Conservation (phyloP, 768 basidiomycete genomes). For the Boletales sp. region DNA sequence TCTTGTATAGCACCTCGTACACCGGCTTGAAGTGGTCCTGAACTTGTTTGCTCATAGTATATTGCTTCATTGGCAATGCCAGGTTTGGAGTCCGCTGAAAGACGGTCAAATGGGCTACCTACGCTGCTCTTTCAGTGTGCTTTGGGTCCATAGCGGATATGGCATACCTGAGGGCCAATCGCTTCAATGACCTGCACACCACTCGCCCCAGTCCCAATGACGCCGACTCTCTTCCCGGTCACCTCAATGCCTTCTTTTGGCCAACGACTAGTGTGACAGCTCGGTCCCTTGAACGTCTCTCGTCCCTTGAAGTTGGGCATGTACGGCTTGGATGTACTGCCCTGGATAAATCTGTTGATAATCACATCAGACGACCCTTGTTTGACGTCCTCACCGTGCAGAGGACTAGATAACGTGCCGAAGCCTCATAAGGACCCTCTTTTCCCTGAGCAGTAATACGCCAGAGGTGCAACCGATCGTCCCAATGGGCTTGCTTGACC, state of each 20-base stretch:
- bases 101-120: constrained; percentile 12
- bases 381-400: background rate
- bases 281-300: constrained; percentile 6
- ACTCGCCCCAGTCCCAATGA: constrained; percentile 15
- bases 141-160: background rate
- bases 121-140: background rate
- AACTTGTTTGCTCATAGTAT: background rate
- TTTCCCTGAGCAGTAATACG: constrained; percentile 6
- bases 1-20: constrained; percentile 6
- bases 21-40: constrained; percentile 14
- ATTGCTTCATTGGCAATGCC: constrained; percentile 10
- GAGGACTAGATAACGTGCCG: constrained; percentile 5
- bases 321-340: constrained; percentile 6
- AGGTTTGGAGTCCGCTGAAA: constrained; percentile 16
- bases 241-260: constrained; percentile 9
- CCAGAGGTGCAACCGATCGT: constrained; percentile 12
- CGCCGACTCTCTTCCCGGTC: constrained; percentile 6
- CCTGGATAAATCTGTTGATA: background rate
- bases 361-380: background rate
- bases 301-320: constrained; percentile 11
- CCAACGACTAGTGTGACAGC: constrained; percentile 9
- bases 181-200: constrained; percentile 12
- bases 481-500: constrained; percentile 12
- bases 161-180: constrained; percentile 10
- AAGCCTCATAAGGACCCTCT: background rate